Evolutionary conservation across 805 yeast genomes (phyloP).

Genomic region (Wickerhamomyces canadensis): DNA sequence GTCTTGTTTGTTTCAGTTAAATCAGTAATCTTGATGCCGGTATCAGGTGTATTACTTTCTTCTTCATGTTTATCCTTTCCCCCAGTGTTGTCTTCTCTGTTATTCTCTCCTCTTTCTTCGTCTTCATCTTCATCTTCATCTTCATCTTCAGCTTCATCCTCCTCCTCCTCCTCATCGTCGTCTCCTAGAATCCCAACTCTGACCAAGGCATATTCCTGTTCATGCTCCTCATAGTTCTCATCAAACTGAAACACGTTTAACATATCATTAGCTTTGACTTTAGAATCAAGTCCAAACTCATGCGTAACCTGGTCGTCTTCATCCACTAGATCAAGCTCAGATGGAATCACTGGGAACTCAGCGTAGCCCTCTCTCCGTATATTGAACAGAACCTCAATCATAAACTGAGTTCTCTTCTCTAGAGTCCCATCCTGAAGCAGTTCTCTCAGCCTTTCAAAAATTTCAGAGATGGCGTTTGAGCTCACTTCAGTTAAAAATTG

Average conservation of each 20-base stretch:
- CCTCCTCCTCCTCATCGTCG: conserved; percentile 38
- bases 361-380: conserved; percentile 40
- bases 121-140: conserved; percentile 20
- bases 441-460: conserved; percentile 56
- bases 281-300: conserved; percentile 47
- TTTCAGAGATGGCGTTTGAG: conserved; percentile 37
- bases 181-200: conserved; percentile 15
- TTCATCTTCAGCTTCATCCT: conserved; percentile 30
- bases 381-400: conserved; percentile 48
- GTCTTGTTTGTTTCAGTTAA: conserved; percentile 60
- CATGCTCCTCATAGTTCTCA: conserved; percentile 42
- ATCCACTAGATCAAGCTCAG: conserved; percentile 55
- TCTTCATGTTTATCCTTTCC: conserved; percentile 6
- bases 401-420: conserved; percentile 35
- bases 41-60: conserved; percentile 14
- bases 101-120: conserved; percentile 37
- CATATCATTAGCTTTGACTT: conserved; percentile 37
- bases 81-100: conserved; percentile 18
- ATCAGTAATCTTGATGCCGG: conserved; percentile 39
- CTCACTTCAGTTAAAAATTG: conserved; percentile 38
- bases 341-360: conserved; percentile 33
- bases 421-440: conserved; percentile 52
- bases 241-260: conserved; percentile 50
- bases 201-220: conserved; percentile 40
- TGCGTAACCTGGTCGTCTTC: conserved; percentile 59